A percentile compares a stretch with the other conserved stretches of the same genome.
Conservation (phyloP, 139 green algal species). For the Trebouxia sp. region DNA sequence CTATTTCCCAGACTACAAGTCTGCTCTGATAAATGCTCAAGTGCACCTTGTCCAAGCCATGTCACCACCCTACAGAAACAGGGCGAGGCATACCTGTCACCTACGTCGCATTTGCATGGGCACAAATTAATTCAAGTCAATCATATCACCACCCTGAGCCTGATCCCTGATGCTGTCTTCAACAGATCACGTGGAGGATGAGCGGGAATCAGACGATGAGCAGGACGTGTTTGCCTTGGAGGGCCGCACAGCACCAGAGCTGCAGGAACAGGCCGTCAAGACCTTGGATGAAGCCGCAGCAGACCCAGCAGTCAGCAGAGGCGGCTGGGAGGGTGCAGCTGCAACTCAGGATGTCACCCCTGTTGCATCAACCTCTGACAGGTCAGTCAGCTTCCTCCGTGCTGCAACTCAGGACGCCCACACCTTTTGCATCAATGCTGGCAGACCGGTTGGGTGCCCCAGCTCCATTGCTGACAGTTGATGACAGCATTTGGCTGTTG, state of each 20-base stretch:
- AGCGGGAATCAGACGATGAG: slow-evolving; percentile 57
- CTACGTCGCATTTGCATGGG: no score
- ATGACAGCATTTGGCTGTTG: no score
- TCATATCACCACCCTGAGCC: background rate
- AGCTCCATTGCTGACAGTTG: no score
- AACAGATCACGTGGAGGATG: slow-evolving; percentile 48
- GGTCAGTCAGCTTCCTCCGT: no score
- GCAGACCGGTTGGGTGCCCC: no score
- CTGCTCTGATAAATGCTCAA: no score
- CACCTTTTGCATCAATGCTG: no score
- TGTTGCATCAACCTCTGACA: background rate
- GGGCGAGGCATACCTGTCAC: no score
- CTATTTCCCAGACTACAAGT: no score
- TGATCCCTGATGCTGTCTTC: background rate
- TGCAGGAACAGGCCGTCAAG: slow-evolving; percentile 22
- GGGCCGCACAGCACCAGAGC: background rate
- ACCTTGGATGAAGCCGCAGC: slow-evolving; percentile 47
- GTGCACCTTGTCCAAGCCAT: no score
- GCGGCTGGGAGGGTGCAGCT: slow-evolving; percentile 67
- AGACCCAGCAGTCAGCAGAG: slow-evolving; percentile 35
- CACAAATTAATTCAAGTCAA: background rate
- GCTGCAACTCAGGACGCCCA: no score
- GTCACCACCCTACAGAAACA: no score
- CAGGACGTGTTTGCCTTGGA: slow-evolving; percentile 85
- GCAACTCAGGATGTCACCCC: background rate